Base-by-base conservation (phyloP, 305 asterid species). In the Fraxinus platypoda region DNA sequence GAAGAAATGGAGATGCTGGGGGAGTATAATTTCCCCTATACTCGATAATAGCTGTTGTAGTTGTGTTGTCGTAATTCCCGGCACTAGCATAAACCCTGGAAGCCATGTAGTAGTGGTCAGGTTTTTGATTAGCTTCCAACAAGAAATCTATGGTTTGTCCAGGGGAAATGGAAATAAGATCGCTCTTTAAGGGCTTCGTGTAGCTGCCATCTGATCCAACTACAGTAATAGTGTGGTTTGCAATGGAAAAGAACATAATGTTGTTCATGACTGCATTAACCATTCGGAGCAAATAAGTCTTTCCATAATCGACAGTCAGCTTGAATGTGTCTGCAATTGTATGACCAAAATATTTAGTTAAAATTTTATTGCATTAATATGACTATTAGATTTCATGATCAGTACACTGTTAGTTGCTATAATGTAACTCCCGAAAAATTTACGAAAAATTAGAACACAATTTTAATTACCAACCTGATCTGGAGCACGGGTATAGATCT, bases 401-500 rank as follows among this genome's bases (percentile, higher is more conserved):
- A 34, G 38, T 6, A 34, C 38, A 34, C 38, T 5, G 38, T 34
- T 34, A 34, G 38, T 8, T 34, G 38, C 38, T 34, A 34, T 1
- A 34, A 35, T 6, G 38, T 35, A 35, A 6, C 8, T 35, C 9
- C 9, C 9, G 1, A 35, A 35, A 35, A 6, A 6, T 6, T 35
- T 6, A 35, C 8, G 9, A 35, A 35, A 35, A 35, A 1, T 35
- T 5, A 35, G 41, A 35, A 1, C 9, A 35, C 5, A 35, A 35
- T 35, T 35, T 35, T 35, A 6, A 6, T 35, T 7, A 17, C 49
- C 64, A 43, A 90, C 97, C 97, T 85, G 81, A 74, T 52, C 31
- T 75, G 2, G 97, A 93, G 87, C 97, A 93, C 7, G 85, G 88
- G 34, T 87, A 93, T 11, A 83, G 31, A 66, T 90, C 87, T 8